A percentile compares a stretch with the other conserved stretches of the same genome.
These are phyloP conservation scores for Candida stauntonica DNA, from an alignment of 805 yeast genomes.

Conservation along the genomic window DNA sequence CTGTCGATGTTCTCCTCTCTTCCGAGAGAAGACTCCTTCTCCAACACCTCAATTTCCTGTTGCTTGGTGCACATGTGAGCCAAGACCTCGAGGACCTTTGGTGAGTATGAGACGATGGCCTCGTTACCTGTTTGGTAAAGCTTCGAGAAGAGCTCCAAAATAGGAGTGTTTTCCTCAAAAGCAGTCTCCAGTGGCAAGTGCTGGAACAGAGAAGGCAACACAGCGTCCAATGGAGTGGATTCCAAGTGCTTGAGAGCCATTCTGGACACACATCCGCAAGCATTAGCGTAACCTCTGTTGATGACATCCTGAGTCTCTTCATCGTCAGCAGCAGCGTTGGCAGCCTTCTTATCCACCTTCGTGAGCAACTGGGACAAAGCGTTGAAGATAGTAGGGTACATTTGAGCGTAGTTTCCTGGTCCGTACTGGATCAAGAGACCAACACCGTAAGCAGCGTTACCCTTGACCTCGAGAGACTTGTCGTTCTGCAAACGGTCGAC, in stretches of 20 bases:
- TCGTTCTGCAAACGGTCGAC: slow-evolving; percentile 65
- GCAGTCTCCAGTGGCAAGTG: slow-evolving; percentile 87
- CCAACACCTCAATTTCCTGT: slow-evolving; percentile 63
- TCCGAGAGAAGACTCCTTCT: slow-evolving; percentile 73
- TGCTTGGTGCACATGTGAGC: slow-evolving; percentile 72
- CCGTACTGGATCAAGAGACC: slow-evolving; percentile 63
- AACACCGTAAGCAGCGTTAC: slow-evolving; percentile 94
- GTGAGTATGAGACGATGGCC: slow-evolving; percentile 49
- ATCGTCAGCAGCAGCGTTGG: slow-evolving; percentile 49
- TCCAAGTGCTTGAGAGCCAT: slow-evolving; percentile 69
- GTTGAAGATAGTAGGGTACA: slow-evolving; percentile 65
- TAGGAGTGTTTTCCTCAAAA: slow-evolving; percentile 89
- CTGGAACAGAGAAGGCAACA: slow-evolving; percentile 66
- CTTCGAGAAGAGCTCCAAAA: slow-evolving; percentile 70
- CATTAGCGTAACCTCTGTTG: slow-evolving; percentile 85
- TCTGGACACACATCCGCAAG: slow-evolving; percentile 96
- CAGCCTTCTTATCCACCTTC: slow-evolving; percentile 72
- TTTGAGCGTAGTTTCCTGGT: slow-evolving; percentile 41
- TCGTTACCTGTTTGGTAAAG: slow-evolving; percentile 63
- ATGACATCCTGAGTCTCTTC: slow-evolving; percentile 77
- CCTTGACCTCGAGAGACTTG: slow-evolving; percentile 81
- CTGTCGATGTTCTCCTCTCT: slow-evolving; percentile 79
- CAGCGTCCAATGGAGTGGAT: slow-evolving; percentile 72
- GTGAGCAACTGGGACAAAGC: slow-evolving; percentile 67
- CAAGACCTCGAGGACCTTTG: slow-evolving; percentile 61